Evolutionary conservation across 2,329 filamentous ascomycete species (phyloP), one percentile per base, ranked within the genome.

Genomic region (Scleromitrula shiraiana): DNA sequence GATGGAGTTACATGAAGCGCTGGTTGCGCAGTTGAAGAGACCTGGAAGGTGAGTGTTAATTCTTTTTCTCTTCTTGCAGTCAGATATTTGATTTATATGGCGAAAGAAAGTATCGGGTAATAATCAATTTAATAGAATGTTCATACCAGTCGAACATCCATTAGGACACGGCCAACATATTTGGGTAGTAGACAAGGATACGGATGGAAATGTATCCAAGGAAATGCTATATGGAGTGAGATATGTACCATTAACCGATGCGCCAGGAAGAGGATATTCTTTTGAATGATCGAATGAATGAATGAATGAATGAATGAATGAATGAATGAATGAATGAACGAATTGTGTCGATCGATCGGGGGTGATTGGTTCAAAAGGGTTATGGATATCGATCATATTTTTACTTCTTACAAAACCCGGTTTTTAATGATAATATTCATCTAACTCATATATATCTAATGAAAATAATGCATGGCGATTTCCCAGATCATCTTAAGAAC

Each of bases 171-270:
- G 55, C 5, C 37, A 52, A 43, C 74, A 83, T 60, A 80, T 91
- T 7, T 91, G 82, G 75, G 74, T 80, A 2, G 75, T 91, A 36
- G 80, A 88, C 59, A 91, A 90, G 71, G 77, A 84, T 58, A 70
- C 66, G 29, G 65, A 81, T 5, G 86, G 86, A 2, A 68, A 67
- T 2, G 68, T 90, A 2, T 73, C 65, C 22, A 79, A 69, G 68
- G 74, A 75, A 66, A 80, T 72, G 66, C 58, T 83, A 53, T 86
- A 83, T 64, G 83, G 80, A 0, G 86, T 91, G 35, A 70, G 79
- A 55, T 91, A 91, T 69, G 86, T 91, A 50, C 84, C 84, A 4
- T 67, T 90, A 66, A 88, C 83, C 4, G 83, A 89, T 68, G 75
- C 83, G 19, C 83, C 82, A 19, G 17, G 22, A 20, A 17, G 2